phyloP scores from a whole-genome alignment of 176 grass and related monocot species.

The Hyparrhenia diplandra region DNA sequence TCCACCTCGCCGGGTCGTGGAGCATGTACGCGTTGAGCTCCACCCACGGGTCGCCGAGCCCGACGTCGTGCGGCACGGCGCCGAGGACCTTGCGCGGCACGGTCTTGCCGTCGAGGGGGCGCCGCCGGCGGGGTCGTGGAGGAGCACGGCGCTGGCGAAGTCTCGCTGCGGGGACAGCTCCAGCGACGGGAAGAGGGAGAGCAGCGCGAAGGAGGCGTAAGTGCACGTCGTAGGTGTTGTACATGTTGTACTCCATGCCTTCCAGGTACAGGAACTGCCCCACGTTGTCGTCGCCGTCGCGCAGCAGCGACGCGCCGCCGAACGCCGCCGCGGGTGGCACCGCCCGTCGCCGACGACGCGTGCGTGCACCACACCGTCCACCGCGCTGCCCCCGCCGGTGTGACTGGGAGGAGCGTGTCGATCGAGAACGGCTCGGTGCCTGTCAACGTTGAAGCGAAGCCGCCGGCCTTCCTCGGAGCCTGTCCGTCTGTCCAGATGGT shows the following conservation, averaged over 20 bases:
- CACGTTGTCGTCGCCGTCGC: constrained; percentile 62
- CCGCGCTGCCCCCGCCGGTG: background rate
- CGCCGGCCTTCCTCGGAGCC: constrained; percentile 39
- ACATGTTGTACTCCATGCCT: constrained; percentile 83
- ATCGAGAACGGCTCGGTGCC: constrained; percentile 57
- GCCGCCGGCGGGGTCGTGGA: constrained; percentile 68
- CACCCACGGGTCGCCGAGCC: constrained; percentile 63
- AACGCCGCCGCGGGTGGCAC: constrained; percentile 37
- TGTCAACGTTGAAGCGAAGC: constrained; percentile 25
- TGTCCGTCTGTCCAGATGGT: constrained; percentile 51
- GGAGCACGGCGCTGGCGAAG: constrained; percentile 65
- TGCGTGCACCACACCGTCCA: constrained; percentile 36
- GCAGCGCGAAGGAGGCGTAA: constrained; percentile 80
- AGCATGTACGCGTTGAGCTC: no score
- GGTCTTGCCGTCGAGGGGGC: constrained; percentile 32
- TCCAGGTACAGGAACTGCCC: constrained; percentile 96
- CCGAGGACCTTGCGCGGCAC: constrained; percentile 45
- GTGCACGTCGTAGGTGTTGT: constrained; percentile 96
- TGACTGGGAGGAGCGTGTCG: background rate
- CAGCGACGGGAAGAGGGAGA: constrained; percentile 58
- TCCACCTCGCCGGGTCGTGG: no score
- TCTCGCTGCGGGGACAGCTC: constrained; percentile 84
- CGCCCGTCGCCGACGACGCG: constrained; percentile 32
- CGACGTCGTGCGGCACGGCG: no score
- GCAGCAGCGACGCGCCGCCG: constrained; percentile 53